Percentiles rank a stretch among this genome's conserved stretches.
phyloP scores from a whole-genome alignment of 2,329 filamentous ascomycete species.

The Fusarium sp. region DNA sequence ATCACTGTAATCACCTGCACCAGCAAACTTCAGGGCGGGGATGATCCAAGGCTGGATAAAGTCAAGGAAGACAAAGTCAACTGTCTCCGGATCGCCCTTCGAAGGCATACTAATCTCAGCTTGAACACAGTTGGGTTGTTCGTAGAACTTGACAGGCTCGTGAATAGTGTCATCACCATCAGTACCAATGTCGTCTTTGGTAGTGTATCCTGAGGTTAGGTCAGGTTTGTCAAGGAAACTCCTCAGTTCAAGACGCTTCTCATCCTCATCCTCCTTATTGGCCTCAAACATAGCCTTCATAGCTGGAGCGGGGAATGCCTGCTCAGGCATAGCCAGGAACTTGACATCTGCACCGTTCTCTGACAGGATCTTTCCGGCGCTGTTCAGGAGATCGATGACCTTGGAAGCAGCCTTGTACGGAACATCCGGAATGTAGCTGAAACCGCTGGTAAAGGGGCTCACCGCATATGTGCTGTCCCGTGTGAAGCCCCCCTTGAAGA shows the following conservation, averaged over 20 bases:
- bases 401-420: conserved; percentile 78
- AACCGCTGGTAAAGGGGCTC: conserved; percentile 84
- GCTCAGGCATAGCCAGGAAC: conserved; percentile 60
- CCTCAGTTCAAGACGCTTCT: conserved; percentile 46
- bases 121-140: conserved; percentile 85
- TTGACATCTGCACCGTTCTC: conserved; percentile 50
- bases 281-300: conserved; percentile 20
- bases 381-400: conserved; percentile 69
- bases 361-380: conserved; percentile 58
- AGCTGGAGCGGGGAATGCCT: conserved; percentile 41
- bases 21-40: conserved; percentile 71
- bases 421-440: conserved; percentile 80
- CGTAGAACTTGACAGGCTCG: conserved; percentile 74
- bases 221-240: conserved; percentile 46
- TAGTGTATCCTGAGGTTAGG: conserved; percentile 80
- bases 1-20: conserved; percentile 56
- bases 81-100: conserved; percentile 68
- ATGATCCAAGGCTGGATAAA: conserved; percentile 88
- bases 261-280: conserved; percentile 25
- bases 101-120: conserved; percentile 69
- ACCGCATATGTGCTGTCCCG: conserved; percentile 85
- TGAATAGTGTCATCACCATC: conserved; percentile 95
- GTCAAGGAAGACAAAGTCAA: conserved; percentile 91
- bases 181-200: conserved; percentile 79
- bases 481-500: conserved; percentile 92